A percentile compares a stretch with the other conserved stretches of the same genome.
phyloP scores from a whole-genome alignment of 2,329 filamentous ascomycete genomes.

The Fusarium verrucosum region DNA sequence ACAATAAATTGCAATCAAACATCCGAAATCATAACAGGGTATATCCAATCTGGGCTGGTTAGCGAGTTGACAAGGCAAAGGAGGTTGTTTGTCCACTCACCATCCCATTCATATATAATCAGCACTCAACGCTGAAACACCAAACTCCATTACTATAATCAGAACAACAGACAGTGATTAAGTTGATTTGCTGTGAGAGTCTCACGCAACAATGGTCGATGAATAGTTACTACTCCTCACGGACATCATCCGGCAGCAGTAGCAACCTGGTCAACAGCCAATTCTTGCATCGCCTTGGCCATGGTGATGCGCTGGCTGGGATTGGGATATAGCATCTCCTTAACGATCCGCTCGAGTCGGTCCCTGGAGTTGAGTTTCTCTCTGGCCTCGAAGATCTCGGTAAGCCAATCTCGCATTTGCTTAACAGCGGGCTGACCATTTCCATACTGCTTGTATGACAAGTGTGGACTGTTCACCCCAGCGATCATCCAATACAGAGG shows the following conservation, averaged over 20 bases:
- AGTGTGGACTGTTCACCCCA: conserved; percentile 58
- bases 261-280: conserved; percentile 47
- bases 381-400: conserved; percentile 61
- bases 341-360: conserved; percentile 61
- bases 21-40: conserved; percentile 29
- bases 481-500: conserved; percentile 68
- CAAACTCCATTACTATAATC: conserved; percentile 23
- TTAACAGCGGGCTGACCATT: conserved; percentile 55
- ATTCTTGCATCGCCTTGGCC: conserved; percentile 59
- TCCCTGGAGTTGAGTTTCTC: conserved; percentile 57
- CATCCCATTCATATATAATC: conserved; percentile 27
- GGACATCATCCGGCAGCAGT: conserved; percentile 18
- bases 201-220: conserved; percentile 10
- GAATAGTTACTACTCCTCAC: conserved; percentile 11
- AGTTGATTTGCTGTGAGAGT: conserved; percentile 5
- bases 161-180: conserved; percentile 14
- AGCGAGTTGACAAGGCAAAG: conserved; percentile 1
- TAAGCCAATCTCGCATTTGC: conserved; percentile 67
- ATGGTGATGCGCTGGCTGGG: conserved; percentile 63
- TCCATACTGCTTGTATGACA: conserved; percentile 48
- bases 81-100: conserved; percentile 18
- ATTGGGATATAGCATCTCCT: conserved; percentile 64
- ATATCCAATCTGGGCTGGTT: conserved; percentile 38
- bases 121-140: conserved; percentile 12
- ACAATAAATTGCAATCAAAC: background rate